phyloP scores from a whole-genome alignment of 2,329 filamentous ascomycete species.

The Talaromyces sp. region DNA sequence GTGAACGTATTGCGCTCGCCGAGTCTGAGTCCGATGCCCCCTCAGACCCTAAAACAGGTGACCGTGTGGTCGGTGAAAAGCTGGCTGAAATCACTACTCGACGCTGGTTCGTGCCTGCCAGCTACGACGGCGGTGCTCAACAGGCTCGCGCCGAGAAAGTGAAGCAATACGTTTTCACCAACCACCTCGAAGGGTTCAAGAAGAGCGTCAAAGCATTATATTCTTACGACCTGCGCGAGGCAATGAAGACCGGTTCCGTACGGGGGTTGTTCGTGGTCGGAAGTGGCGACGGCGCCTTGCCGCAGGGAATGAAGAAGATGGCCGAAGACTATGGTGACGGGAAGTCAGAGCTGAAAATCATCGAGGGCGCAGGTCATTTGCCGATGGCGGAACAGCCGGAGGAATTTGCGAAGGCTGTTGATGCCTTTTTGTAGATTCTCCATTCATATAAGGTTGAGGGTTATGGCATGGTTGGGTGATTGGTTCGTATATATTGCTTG shows the following conservation, averaged over 20 bases:
- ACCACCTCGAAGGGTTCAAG: conserved; percentile 71
- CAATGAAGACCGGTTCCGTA: conserved; percentile 33
- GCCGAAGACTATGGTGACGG: conserved; percentile 55
- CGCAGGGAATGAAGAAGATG: conserved; percentile 76
- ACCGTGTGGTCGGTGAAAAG: conserved; percentile 56
- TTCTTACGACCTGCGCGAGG: conserved; percentile 50
- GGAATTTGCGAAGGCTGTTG: conserved; percentile 63
- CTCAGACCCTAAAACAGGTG: conserved; percentile 40
- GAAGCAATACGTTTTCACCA: conserved; percentile 64
- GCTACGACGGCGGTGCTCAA: conserved; percentile 52
- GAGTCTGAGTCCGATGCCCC: conserved; percentile 49
- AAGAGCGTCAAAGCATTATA: conserved; percentile 66
- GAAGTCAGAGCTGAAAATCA: conserved; percentile 56
- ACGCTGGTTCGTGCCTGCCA: conserved; percentile 66
- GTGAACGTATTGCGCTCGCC: conserved; percentile 66
- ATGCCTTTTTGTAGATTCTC: conserved; percentile 48
- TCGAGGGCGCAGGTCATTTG: conserved; percentile 71
- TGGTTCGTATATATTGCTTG: neutral
- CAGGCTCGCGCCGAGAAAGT: conserved; percentile 56
- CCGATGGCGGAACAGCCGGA: conserved; percentile 76
- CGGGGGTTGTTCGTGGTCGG: conserved; percentile 67
- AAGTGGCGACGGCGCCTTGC: conserved; percentile 68
- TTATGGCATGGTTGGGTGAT: neutral
- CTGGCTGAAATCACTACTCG: conserved; percentile 68
- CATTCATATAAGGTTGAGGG: neutral